Percentiles rank a stretch among this genome's conserved stretches.
Evolutionary conservation across 2,329 filamentous ascomycete species (phyloP).

Genomic region (Alternaria ethzedia): DNA sequence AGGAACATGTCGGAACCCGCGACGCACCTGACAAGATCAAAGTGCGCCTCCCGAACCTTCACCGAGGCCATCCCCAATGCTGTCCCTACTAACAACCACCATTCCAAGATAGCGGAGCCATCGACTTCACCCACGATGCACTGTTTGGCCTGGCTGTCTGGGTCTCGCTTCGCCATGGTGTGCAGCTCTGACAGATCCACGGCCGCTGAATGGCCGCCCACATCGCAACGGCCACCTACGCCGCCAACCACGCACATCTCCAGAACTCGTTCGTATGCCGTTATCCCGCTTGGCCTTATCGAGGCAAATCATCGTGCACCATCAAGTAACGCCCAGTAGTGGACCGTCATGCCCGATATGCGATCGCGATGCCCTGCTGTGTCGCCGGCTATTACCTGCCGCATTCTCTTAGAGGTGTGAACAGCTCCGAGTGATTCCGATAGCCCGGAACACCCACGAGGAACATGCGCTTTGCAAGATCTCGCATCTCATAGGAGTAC

Average conservation of each 20-base stretch:
- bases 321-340: neutral
- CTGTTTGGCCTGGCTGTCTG: neutral
- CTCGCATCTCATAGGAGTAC: neutral
- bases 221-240: neutral
- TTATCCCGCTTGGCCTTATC: neutral
- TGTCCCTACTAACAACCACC: neutral
- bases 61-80: neutral
- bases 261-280: constrained; percentile 11
- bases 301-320: constrained; percentile 2
- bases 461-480: neutral
- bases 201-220: constrained; percentile 9
- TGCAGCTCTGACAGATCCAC: constrained; percentile 17
- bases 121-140: neutral
- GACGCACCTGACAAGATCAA: constrained; percentile 18
- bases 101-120: neutral
- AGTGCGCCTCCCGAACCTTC: constrained; percentile 15
- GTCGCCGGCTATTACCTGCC: neutral
- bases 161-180: constrained; percentile 9
- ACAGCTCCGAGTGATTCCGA: neutral
- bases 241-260: neutral
- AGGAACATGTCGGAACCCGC: constrained; percentile 42
- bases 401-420: neutral
- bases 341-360: neutral
- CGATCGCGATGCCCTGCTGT: neutral
- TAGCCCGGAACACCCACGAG: neutral